phyloP scores from a whole-genome alignment of 1,284 basidiomycete species.

The Marasmius sp. region DNA sequence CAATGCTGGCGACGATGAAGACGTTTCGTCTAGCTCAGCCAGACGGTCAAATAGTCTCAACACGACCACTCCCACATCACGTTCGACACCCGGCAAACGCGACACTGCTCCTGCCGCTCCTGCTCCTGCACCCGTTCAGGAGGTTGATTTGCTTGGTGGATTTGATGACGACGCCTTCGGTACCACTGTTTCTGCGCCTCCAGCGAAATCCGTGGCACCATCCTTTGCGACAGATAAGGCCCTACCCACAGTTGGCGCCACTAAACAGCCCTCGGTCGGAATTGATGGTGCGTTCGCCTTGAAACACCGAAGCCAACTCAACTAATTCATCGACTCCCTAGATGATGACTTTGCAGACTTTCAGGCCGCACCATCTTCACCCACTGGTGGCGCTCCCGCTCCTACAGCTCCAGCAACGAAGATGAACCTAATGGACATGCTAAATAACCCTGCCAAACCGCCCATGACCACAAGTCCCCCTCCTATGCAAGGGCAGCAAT shows the following conservation, averaged over 20 bases:
- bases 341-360: constrained; percentile 94
- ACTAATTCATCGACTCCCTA: constrained; percentile 16
- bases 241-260: constrained; percentile 44
- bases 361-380: constrained; percentile 66
- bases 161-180: constrained; percentile 69
- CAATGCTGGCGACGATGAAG: constrained; percentile 94
- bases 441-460: constrained; percentile 33
- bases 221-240: constrained; percentile 54
- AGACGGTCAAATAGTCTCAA: constrained; percentile 5
- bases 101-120: constrained; percentile 44
- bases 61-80: not conserved
- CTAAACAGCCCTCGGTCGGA: constrained; percentile 22
- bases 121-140: constrained; percentile 47
- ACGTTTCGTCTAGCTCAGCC: constrained; percentile 34
- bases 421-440: constrained; percentile 54
- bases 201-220: constrained; percentile 20
- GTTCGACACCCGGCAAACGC: not conserved
- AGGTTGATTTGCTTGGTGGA: constrained; percentile 72
- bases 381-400: constrained; percentile 30
- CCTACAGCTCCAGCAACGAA: constrained; percentile 33
- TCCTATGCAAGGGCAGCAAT: constrained; percentile 22
- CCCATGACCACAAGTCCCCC: constrained; percentile 12
- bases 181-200: constrained; percentile 20
- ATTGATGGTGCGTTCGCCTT: constrained; percentile 43
- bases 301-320: too few species aligned